phyloP scores from a whole-genome alignment of 192 early-diverging fungal species.

The Coemansia sp. region DNA sequence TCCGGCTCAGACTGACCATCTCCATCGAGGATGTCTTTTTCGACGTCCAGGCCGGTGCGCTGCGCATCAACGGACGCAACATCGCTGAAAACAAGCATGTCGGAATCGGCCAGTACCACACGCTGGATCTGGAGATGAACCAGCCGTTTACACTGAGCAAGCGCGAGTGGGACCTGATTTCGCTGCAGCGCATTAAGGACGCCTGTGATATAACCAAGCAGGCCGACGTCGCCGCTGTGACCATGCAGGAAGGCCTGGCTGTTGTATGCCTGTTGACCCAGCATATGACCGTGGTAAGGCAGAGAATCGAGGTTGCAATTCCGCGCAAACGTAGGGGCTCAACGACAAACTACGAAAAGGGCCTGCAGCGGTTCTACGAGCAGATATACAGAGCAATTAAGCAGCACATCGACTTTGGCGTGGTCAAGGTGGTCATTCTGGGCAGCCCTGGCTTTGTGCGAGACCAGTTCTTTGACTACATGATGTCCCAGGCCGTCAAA shows the following conservation, averaged over 20 bases:
- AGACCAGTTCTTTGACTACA: conserved; percentile 85
- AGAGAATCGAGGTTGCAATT: conserved; percentile 86
- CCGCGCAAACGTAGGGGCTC: conserved; percentile 93
- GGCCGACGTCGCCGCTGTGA: conserved; percentile 91
- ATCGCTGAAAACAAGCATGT: conserved; percentile 86
- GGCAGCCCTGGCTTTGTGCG: conserved; percentile 94
- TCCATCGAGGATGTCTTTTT: conserved; percentile 85
- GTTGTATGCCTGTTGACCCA: conserved; percentile 91
- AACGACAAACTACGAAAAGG: conserved; percentile 90
- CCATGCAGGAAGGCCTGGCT: conserved; percentile 87
- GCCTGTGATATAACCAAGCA: conserved; percentile 86
- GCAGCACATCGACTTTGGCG: conserved; percentile 84
- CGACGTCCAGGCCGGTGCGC: conserved; percentile 79
- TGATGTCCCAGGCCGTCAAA: conserved; percentile 81
- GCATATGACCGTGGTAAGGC: conserved; percentile 93
- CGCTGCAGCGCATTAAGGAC: conserved; percentile 83
- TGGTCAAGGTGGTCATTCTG: conserved; percentile 94
- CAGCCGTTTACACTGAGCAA: conserved; percentile 86
- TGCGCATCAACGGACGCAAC: conserved; percentile 88
- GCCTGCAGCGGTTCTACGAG: conserved; percentile 82
- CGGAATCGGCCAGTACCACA: conserved; percentile 92
- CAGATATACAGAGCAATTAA: conserved; percentile 87
- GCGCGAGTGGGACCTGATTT: conserved; percentile 90
- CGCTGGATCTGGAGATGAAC: conserved; percentile 89
- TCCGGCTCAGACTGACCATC: conserved; percentile 81